Conservation (phyloP, 805 yeast species). For the Dipodascus albidus region DNA sequence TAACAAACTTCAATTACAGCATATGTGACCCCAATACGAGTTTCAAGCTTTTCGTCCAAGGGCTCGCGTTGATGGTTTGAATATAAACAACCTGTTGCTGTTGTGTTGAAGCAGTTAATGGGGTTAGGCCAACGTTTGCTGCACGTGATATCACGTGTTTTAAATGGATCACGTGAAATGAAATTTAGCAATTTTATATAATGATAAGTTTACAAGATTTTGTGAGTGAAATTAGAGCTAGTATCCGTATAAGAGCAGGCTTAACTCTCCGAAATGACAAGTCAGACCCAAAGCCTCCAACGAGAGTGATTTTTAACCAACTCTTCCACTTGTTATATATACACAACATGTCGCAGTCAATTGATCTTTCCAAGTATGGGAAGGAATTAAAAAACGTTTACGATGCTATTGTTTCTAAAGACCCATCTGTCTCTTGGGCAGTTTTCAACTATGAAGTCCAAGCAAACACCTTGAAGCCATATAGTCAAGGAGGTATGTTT, state of each 20-base stretch:
- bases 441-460: slow-evolving; percentile 63
- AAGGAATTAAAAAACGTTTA: slow-evolving; percentile 65
- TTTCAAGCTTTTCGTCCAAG: background rate
- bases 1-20: too few relatives aligned
- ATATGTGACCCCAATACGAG: too few relatives aligned
- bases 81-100: background rate
- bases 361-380: slow-evolving; percentile 55
- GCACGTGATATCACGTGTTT: too few relatives aligned
- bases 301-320: background rate
- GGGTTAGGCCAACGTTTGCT: too few relatives aligned
- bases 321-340: background rate
- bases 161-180: background rate
- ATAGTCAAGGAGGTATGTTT: slow-evolving; percentile 22
- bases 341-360: slow-evolving; percentile 26
- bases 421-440: slow-evolving; percentile 58
- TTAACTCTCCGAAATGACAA: too few relatives aligned
- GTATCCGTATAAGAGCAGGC: too few relatives aligned
- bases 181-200: too few relatives aligned
- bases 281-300: background rate
- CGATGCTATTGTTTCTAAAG: slow-evolving; percentile 70
- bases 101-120: background rate
- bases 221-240: too few relatives aligned
- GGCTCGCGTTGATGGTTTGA: background rate
- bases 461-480: slow-evolving; percentile 32
- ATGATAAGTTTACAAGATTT: too few relatives aligned